Conservation (phyloP, 2,329 filamentous ascomycete species). For the Rachicladosporium sp. region DNA sequence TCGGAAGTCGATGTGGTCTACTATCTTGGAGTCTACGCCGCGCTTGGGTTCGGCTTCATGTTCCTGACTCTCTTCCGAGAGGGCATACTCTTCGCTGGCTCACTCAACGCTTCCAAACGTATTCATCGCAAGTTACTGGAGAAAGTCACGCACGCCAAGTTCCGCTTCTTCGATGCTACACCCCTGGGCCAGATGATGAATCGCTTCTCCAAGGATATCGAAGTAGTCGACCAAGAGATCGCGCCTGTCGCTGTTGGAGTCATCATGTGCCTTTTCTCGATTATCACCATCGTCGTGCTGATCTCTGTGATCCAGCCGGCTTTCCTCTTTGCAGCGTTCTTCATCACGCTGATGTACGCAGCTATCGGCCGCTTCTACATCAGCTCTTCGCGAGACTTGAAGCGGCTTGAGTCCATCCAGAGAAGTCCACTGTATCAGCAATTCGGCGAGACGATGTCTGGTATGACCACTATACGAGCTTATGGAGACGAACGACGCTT, state of each 20-base stretch:
- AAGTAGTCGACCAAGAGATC: slow-evolving; percentile 90
- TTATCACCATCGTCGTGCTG: slow-evolving; percentile 74
- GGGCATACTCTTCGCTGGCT: slow-evolving; percentile 82
- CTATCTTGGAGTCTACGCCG: slow-evolving; percentile 71
- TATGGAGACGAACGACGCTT: slow-evolving; percentile 92
- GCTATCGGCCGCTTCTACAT: slow-evolving; percentile 80
- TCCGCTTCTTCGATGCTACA: slow-evolving; percentile 95
- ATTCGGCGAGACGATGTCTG: slow-evolving; percentile 87
- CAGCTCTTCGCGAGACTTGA: slow-evolving; percentile 83
- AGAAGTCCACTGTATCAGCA: slow-evolving; percentile 94
- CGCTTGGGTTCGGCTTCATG: slow-evolving; percentile 67
- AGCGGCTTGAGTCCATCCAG: slow-evolving; percentile 86
- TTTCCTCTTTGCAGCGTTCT: slow-evolving; percentile 74
- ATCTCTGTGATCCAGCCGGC: slow-evolving; percentile 82
- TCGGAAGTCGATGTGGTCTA: slow-evolving; percentile 63
- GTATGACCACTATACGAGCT: slow-evolving; percentile 91
- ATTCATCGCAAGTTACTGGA: slow-evolving; percentile 71
- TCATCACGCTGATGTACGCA: slow-evolving; percentile 75
- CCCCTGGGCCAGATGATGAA: slow-evolving; percentile 96
- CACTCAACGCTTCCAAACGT: slow-evolving; percentile 71
- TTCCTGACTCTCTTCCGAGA: slow-evolving; percentile 73
- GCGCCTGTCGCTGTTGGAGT: slow-evolving; percentile 77
- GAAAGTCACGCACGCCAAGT: slow-evolving; percentile 74
- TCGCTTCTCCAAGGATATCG: slow-evolving; percentile 93
- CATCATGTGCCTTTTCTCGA: slow-evolving; percentile 52